Percentiles rank a stretch among this genome's conserved stretches.
These are phyloP conservation scores for Rhizophagus prolifer DNA, from an alignment of 192 early-diverging fungal genomes.

Conservation along the genomic window DNA sequence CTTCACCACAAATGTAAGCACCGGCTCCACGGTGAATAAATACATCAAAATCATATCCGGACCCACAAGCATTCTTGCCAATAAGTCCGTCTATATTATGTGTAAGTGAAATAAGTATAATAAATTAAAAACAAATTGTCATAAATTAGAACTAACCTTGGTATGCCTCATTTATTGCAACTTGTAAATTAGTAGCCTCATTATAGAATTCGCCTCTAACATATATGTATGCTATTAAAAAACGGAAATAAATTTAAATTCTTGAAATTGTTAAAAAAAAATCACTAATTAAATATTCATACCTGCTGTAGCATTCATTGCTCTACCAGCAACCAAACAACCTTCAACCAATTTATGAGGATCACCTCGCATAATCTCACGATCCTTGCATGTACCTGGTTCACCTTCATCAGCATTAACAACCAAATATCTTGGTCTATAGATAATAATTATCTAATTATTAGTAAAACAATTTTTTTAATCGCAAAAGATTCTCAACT, in stretches of 20 bases:
- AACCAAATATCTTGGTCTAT: constrained; percentile 89
- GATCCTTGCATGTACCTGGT: constrained; percentile 98
- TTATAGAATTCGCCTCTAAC: constrained; percentile 97
- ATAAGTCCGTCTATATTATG: constrained; percentile 74
- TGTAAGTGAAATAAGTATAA: background rate
- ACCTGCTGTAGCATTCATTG: constrained; percentile 94
- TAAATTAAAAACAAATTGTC: background rate
- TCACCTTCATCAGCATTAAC: constrained; percentile 99
- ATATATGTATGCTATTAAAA: constrained; percentile 85
- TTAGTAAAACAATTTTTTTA: background rate
- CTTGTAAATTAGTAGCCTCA: constrained; percentile 90
- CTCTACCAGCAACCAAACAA: constrained; percentile 90
- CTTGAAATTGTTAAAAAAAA: background rate
- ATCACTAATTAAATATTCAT: background rate
- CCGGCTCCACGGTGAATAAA: constrained; percentile 97
- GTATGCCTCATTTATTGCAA: constrained; percentile 96
- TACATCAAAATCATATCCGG: constrained; percentile 96
- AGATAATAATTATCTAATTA: background rate
- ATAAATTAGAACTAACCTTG: constrained; percentile 41
- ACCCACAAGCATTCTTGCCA: constrained; percentile 97
- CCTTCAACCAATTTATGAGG: constrained; percentile 96
- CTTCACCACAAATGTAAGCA: constrained; percentile 98
- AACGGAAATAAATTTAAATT: background rate
- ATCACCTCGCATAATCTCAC: constrained; percentile 92
- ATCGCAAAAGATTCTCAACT: background rate